Base-by-base conservation (phyloP, 1,284 basidiomycete genomes). In the Trichosporon faecale region DNA sequence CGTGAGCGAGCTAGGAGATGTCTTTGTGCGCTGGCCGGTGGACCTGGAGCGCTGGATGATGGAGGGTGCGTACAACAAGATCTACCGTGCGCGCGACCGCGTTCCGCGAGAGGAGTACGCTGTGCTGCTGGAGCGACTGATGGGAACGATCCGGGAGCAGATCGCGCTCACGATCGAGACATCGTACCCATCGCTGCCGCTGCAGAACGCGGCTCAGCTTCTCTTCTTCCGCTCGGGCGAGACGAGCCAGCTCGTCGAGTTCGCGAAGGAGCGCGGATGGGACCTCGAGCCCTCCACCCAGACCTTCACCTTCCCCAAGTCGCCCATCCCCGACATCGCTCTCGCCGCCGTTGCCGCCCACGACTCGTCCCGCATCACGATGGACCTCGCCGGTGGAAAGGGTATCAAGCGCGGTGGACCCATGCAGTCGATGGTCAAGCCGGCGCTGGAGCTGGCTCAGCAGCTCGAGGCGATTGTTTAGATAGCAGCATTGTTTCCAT, bases 21-120 rank as follows among this genome's bases (percentile, higher is more conserved):
- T 89, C 18, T 95, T 88, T 81, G 91, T 95, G 76, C 88, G 88
- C 70, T 92, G 94, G 81, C 92, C 93, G 1, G 90, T 95, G 69
- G 93, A 94, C 80, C 87, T 95, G 70, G 97, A 99, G 83, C 87
- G 93, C 65, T 98, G 95, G 93, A 87, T 99, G 70, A 99, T 99
- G 96, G 97, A 99, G 82, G 96, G 96, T 44, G 92, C 91, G 78
- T 99, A 99, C 83, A 94, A 93, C 83, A 97, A 98, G 83, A 95
- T 99, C 3, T 99, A 96, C 94, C 90, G 92, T 75, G 94, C 95
- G 55, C 88, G 94, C 75, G 91, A 93, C 74, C 90, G 94, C 76
- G 93, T 83, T 1, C 81, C 82, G 16, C 74, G 83, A 66, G 78
- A 82, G 71, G 83, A 84, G 65, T 82, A 82, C 70, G 77, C 78